Percentiles rank a stretch among this genome's conserved stretches.
These are phyloP conservation scores for Logfia minima DNA, from an alignment of 129 eudicot species.

Conservation along the genomic window DNA sequence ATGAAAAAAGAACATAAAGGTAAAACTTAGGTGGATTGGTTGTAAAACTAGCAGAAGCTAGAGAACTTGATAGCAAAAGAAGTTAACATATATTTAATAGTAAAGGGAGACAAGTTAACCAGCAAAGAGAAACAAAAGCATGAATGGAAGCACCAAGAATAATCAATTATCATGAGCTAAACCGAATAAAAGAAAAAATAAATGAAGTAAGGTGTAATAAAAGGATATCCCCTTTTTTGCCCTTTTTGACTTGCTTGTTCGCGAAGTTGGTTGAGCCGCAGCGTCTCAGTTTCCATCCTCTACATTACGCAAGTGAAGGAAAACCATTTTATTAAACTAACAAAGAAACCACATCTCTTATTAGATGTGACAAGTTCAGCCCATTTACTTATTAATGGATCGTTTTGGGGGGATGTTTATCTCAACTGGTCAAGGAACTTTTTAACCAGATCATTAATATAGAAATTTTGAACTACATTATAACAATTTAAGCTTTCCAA, in stretches of 20 bases:
- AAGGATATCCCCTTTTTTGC: constrained; percentile 92
- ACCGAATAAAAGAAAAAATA: background rate
- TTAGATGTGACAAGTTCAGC: background rate
- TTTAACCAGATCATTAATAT: no score
- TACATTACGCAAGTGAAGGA: constrained; percentile 32
- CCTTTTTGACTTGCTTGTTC: constrained; percentile 89
- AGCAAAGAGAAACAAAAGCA: background rate
- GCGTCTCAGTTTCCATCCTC: constrained; percentile 70
- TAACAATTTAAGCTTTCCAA: background rate
- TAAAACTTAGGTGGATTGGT: background rate
- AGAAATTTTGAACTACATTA: no score
- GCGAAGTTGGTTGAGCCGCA: constrained; percentile 73
- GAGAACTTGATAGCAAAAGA: background rate
- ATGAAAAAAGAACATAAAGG: background rate
- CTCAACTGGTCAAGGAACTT: background rate
- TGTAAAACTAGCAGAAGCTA: constrained; percentile 1
- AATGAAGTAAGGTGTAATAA: constrained; percentile 8
- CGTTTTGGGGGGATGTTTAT: background rate
- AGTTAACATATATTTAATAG: background rate
- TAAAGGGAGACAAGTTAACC: background rate
- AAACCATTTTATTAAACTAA: constrained; percentile 21
- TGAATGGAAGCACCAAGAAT: background rate
- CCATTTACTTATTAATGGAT: constrained; percentile 3
- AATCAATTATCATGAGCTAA: background rate
- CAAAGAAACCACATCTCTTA: constrained; percentile 10